phyloP scores from a whole-genome alignment of 1,139 yeast genomes.

The Protomyces pachydermus region DNA sequence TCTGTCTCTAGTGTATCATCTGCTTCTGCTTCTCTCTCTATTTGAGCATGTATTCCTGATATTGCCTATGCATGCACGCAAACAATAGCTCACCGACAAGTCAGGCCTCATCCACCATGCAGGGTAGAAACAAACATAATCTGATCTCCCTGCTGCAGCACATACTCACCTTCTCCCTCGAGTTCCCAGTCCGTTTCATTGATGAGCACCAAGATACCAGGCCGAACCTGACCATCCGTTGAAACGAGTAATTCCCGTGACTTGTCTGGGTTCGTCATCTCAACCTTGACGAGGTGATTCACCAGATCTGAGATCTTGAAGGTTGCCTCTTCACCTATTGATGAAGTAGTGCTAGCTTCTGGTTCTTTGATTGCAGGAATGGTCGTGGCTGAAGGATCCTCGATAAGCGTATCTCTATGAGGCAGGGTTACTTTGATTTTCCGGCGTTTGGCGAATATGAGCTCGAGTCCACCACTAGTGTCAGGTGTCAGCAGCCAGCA shows the following conservation, averaged over 20 bases:
- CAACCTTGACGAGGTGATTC: neutral
- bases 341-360: neutral
- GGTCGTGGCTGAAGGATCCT: neutral
- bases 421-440: neutral
- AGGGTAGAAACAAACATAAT: constrained; percentile 86
- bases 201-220: constrained; percentile 84
- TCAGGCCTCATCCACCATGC: constrained; percentile 69
- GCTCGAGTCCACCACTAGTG: constrained; percentile 14
- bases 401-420: neutral
- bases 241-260: neutral
- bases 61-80: neutral
- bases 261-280: constrained; percentile 39
- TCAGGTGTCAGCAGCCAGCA: neutral
- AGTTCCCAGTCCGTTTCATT: constrained; percentile 98
- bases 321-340: neutral
- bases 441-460: constrained; percentile 15
- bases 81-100: neutral
- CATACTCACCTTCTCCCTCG: constrained; percentile 80
- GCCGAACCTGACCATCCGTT: constrained; percentile 45
- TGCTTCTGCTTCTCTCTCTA: no score
- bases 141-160: constrained; percentile 66
- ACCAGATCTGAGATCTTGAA: neutral
- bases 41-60: no score
- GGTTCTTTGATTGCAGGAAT: neutral
- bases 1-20: no score